Conservation (phyloP, 2,329 filamentous ascomycete genomes). For the Thielaviopsis euricoi region DNA sequence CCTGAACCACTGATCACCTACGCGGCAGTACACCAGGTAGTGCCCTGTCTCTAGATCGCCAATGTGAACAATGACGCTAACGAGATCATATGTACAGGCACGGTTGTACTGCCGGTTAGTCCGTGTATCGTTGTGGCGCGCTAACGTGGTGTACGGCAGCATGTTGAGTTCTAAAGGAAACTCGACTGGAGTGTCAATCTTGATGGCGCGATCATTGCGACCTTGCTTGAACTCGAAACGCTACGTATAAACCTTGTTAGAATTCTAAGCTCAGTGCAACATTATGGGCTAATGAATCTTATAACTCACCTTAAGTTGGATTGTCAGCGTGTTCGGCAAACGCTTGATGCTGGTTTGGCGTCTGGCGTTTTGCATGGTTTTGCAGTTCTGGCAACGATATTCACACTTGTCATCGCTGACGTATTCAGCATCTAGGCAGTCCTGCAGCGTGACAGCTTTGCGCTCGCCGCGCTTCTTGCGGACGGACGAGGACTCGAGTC, state of each 20-base stretch:
- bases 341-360: conserved; percentile 74
- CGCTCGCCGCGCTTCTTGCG: conserved; percentile 36
- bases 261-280: neutral
- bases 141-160: conserved; percentile 68
- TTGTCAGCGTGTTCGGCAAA: conserved; percentile 73
- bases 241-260: conserved; percentile 19
- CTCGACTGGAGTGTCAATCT: conserved; percentile 72
- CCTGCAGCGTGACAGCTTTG: conserved; percentile 38
- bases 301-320: conserved; percentile 67
- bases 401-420: conserved; percentile 76
- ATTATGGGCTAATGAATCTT: neutral
- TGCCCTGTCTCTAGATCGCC: conserved; percentile 87
- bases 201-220: conserved; percentile 53
- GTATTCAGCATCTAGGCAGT: conserved; percentile 74
- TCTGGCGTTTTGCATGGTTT: conserved; percentile 58
- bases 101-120: conserved; percentile 38
- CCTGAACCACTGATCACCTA: conserved; percentile 78
- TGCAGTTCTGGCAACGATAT: conserved; percentile 73
- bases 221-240: conserved; percentile 59
- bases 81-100: conserved; percentile 68
- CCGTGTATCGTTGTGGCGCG: conserved; percentile 31
- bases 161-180: conserved; percentile 83
- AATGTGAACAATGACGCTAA: conserved; percentile 83
- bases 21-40: conserved; percentile 76
- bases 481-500: conserved; percentile 60